Evolutionary conservation across 192 early-diverging fungal species (phyloP), one percentile per base, ranked within the genome.

Genomic region (Entrophospora sp.): DNA sequence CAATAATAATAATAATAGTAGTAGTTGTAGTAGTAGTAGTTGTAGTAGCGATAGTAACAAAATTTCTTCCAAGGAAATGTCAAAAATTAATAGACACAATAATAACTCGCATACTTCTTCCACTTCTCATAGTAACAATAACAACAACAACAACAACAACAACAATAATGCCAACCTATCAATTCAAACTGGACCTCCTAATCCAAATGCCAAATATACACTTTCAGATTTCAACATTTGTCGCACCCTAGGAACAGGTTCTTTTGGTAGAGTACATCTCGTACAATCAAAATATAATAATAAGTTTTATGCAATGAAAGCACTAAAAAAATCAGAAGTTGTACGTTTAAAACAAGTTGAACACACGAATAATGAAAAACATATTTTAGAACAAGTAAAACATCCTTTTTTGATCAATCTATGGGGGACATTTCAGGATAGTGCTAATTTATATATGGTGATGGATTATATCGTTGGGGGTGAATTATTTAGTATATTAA

Each of bases 401-500:
- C 90, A 89, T 65, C 95, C 95, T 13, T 97, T 95, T 68, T 73
- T 97, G 51, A 93, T 99, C 61, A 82, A 85, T 67, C 86, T 99
- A 80, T 84, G 95, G 76, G 91, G 92, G 7, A 95, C 91, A 9
- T 95, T 94, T 73, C 93, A 98, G 82, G 95, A 98, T 73, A 83
- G 81, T 45, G 75, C 81, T 43, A 96, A 93, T 71, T 71, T 98
- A 68, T 96, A 96, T 73, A 91, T 98, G 74, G 90, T 95, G 13
- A 84, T 96, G 83, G 94, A 96, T 73, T 98, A 94, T 79, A 89
- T 96, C 5, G 87, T 89, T 34, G 96, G 96, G 68, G 96, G 94
- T 53, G 91, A 98, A 81, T 79, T 98, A 71, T 87, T 89, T 74
- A 81, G 87, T 63, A 79, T 89, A 55, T 56, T 89, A 75, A 67